Base-by-base conservation (phyloP, 768 basidiomycete species). In the Boletus bicolor region DNA sequence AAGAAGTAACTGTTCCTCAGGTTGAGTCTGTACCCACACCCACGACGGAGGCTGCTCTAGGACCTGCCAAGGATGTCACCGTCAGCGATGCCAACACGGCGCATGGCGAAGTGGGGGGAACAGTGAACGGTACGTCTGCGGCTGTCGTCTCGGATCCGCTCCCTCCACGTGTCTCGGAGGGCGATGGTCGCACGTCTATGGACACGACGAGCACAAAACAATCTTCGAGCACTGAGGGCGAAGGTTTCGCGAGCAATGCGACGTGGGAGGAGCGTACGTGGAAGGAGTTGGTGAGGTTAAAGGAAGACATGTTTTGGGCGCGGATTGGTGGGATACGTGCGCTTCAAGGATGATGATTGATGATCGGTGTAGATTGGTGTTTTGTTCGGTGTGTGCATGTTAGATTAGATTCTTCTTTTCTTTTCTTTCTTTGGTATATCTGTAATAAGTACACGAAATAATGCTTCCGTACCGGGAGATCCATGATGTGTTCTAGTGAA, bases 191-290 rank as follows among this genome's bases (percentile, higher is more conserved):
- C 17, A 39, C 39, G 28, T 71, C 69, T 3, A 42, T 65, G 49
- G 57, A 67, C 30, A 61, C 68, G 5, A 54, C 55, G 30, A 59
- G 63, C 36, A 69, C 67, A 8, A 69, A 72, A 43, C 60, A 37
- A 0, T 65, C 61, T 0, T 67, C 69, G 28, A 58, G 45, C 17
- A 55, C 48, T 5, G 71, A 72, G 17, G 66, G 58, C 3, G 76
- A 78, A 45, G 72, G 74, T 30, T 89, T 81, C 56, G 77, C 89
- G 28, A 81, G 84, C 14, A 82, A 88, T 44, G 73, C 78, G 30
- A 89, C 86, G 5, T 93, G 92, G 91, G 91, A 93, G 69, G 91
- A 93, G 67, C 78, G 84, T 49, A 85, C 87, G 19, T 93, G 91
- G 90, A 87, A 85, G 64, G 88, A 91, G 72, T 68, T 94, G 19